phyloP scores from a whole-genome alignment of 768 basidiomycete genomes.

The Filobasidium floriforme region DNA sequence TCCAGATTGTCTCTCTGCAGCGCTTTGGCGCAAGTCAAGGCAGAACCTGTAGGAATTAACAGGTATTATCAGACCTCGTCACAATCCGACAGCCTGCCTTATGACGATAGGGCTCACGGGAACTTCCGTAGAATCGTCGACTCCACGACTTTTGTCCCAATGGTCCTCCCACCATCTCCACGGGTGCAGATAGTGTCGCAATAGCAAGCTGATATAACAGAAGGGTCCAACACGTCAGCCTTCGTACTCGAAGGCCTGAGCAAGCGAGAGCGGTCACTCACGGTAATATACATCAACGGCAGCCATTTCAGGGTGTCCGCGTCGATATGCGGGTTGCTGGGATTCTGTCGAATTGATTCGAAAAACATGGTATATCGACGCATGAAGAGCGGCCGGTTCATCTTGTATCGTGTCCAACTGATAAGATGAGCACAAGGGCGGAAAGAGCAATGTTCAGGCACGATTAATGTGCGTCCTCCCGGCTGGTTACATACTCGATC shows the following conservation, averaged over 20 bases:
- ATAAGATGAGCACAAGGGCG: not conserved
- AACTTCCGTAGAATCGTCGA: conserved; percentile 42
- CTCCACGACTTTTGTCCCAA: conserved; percentile 43
- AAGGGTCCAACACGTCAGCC: not conserved
- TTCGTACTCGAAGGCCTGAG: not conserved
- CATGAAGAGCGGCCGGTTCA: conserved; percentile 43
- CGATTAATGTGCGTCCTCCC: too few relatives aligned
- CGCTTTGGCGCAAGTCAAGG: conserved; percentile 44
- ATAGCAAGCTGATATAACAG: conserved; percentile 39
- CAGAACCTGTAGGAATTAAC: conserved; percentile 33
- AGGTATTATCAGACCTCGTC: not conserved
- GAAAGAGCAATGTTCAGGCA: not conserved
- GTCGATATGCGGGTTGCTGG: conserved; percentile 42
- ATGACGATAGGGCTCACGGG: conserved; percentile 16
- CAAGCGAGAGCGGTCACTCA: conserved; percentile 23
- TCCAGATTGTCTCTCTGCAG: conserved; percentile 46
- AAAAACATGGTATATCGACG: conserved; percentile 43
- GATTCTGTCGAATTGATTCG: conserved; percentile 38
- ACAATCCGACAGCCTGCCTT: not conserved
- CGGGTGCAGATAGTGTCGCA: conserved; percentile 42
- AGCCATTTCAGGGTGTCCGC: conserved; percentile 45
- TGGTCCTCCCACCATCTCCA: conserved; percentile 36
- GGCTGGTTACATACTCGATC: conserved; percentile 24
- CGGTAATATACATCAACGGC: conserved; percentile 44
- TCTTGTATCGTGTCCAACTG: conserved; percentile 48